Evolutionary conservation across 139 green algal species (phyloP), one percentile per base, ranked within the genome.

Genomic region (Picochlorum sp.): DNA sequence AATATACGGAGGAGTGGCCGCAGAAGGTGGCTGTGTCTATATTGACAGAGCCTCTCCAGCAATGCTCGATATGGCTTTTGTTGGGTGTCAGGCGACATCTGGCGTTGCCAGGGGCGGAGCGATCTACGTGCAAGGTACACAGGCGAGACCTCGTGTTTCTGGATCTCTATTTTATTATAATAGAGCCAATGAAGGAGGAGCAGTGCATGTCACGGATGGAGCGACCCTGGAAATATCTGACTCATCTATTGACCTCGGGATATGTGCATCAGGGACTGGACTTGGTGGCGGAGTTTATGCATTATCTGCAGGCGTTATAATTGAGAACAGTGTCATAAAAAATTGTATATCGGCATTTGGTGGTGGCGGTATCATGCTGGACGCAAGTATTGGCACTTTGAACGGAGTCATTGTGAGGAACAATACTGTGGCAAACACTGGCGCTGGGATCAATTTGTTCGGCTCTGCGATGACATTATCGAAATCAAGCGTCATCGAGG

Each of bases 321-420:
- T 65, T 11, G 23, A 28, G 13, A 18, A 59, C 7, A 45, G n/a
- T 32, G 23, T 30, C 9, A 28, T 65, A 7, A 49, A 32, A 32
- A 52, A 52, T 15, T 28, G 58, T 18, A 23, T 65, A 58, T 21
- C 23, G 14, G 58, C n/a, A 16, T 65, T 57, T 21, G n/a, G 20
- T 13, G 58, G 58, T 30, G 58, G 20, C 5, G 58, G 41, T 23
- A 65, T 65, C 16, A 65, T 65, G 58, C n/a, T 65, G 20, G 58
- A 65, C 20, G 20, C 20, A n/a, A 32, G 41, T 52, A 26, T 6
- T 24, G 58, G 18, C 13, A 26, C 8, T 5, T 28, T 52, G 20
- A 32, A 15, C 5, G 15, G 13, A 28, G 21, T 59, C 13, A 21
- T 32, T 8, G 58, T 32, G n/a, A 45, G 57, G 14, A 58, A 59